Conservation (phyloP, 805 yeast genomes). For the Grigorovia humatica region DNA sequence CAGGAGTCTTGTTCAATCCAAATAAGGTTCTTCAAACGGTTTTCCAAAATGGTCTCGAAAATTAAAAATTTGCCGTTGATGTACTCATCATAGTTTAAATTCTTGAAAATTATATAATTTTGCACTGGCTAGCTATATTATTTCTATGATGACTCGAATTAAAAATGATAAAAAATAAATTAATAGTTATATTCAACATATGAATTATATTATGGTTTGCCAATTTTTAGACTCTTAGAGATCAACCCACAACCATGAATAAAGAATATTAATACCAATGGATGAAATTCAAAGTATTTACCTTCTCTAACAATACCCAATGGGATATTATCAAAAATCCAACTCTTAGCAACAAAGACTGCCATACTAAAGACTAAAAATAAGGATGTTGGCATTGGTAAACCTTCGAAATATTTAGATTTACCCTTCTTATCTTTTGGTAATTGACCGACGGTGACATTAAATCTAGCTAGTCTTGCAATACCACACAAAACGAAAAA, state of each 20-base stretch:
- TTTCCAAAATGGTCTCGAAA: too few species aligned
- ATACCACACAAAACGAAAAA: constrained; percentile 90
- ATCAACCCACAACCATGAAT: constrained; percentile 86
- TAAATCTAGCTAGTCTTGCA: constrained; percentile 88
- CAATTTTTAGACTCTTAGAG: constrained; percentile 81
- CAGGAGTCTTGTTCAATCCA: too few species aligned
- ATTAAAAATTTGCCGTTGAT: too few species aligned
- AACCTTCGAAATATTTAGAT: constrained; percentile 87
- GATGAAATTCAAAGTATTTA: constrained; percentile 63
- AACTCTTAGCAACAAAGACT: constrained; percentile 43
- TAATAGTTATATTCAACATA: background rate
- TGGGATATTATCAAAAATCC: constrained; percentile 48
- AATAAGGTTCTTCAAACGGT: too few species aligned
- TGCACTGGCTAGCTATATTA: too few species aligned
- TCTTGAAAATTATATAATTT: too few species aligned
- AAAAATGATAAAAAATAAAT: background rate
- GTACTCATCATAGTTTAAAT: too few species aligned
- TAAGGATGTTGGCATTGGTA: constrained; percentile 88
- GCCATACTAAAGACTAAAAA: constrained; percentile 68
- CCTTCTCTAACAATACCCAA: constrained; percentile 51
- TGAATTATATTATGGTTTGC: constrained; percentile 47
- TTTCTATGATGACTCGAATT: too few species aligned
- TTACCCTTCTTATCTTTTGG: constrained; percentile 87
- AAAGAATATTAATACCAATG: constrained; percentile 50
- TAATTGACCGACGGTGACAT: constrained; percentile 83